Conservation (phyloP, 768 basidiomycete species). For the Boletus subparvulus region DNA sequence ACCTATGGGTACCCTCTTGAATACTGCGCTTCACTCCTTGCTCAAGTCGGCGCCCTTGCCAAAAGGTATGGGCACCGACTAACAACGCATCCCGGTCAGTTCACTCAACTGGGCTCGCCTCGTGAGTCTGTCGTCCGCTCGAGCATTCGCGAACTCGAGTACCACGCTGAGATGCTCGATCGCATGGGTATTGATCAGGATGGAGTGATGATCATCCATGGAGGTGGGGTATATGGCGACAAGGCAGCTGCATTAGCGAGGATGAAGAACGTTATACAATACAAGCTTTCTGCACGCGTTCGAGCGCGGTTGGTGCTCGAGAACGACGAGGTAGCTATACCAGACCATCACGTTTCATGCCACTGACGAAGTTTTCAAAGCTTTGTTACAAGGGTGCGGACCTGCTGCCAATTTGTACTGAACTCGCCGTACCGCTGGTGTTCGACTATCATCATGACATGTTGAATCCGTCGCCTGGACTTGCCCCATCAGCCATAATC, state of each 20-base stretch:
- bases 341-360: background rate
- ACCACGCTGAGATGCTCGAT: slow-evolving; percentile 88
- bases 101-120: slow-evolving; percentile 78
- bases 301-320: slow-evolving; percentile 82
- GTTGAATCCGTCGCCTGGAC: slow-evolving; percentile 55
- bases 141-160: slow-evolving; percentile 75
- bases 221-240: slow-evolving; percentile 82
- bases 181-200: slow-evolving; percentile 81
- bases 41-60: slow-evolving; percentile 62
- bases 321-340: slow-evolving; percentile 74
- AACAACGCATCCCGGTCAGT: slow-evolving; percentile 89
- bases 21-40: slow-evolving; percentile 60
- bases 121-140: slow-evolving; percentile 71
- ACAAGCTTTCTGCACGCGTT: slow-evolving; percentile 58
- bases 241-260: slow-evolving; percentile 69
- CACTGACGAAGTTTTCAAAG: slow-evolving; percentile 24
- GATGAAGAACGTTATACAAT: slow-evolving; percentile 66
- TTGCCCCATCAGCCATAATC: slow-evolving; percentile 65
- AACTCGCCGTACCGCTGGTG: slow-evolving; percentile 72
- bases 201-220: slow-evolving; percentile 86
- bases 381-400: slow-evolving; percentile 90
- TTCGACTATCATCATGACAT: slow-evolving; percentile 85
- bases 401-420: slow-evolving; percentile 81
- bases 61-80: slow-evolving; percentile 72
- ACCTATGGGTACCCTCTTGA: slow-evolving; percentile 78